Percentiles rank a stretch among this genome's conserved stretches.
Evolutionary conservation across 768 basidiomycete genomes (phyloP).

Genomic region (Inosperma sp.): DNA sequence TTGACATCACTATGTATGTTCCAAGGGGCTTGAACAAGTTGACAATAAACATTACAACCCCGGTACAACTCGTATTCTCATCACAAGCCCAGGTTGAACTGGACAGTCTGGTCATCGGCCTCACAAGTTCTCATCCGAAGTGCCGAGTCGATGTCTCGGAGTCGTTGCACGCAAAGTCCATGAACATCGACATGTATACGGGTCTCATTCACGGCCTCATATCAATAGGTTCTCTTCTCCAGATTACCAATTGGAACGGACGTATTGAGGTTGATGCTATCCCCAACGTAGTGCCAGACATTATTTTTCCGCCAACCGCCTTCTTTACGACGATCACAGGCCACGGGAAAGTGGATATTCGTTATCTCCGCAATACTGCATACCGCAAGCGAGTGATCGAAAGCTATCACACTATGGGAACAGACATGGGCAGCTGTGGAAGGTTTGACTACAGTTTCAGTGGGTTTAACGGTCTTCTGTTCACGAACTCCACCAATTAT

Average conservation of each 20-base stretch:
- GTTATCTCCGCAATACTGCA: constrained; percentile 36
- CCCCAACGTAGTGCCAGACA: constrained; percentile 32
- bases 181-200: constrained; percentile 40
- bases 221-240: constrained; percentile 34
- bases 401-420: constrained; percentile 17
- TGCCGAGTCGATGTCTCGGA: constrained; percentile 42
- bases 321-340: constrained; percentile 44
- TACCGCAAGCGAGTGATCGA: constrained; percentile 40
- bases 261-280: constrained; percentile 40
- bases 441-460: constrained; percentile 6
- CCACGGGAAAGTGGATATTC: constrained; percentile 44
- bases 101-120: constrained; percentile 39
- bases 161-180: constrained; percentile 30
- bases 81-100: constrained; percentile 38
- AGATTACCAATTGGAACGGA: constrained; percentile 46
- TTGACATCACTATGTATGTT: constrained; percentile 46
- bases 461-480: constrained; percentile 3
- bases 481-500: constrained; percentile 2
- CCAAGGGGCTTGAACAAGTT: constrained; percentile 45
- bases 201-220: constrained; percentile 54
- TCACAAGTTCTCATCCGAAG: constrained; percentile 29
- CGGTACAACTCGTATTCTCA: constrained; percentile 46
- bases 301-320: constrained; percentile 29
- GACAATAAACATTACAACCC: constrained; percentile 36
- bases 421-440: neutral